phyloP scores from a whole-genome alignment of 1,284 basidiomycete species.

The Apiotrichum siamense region DNA sequence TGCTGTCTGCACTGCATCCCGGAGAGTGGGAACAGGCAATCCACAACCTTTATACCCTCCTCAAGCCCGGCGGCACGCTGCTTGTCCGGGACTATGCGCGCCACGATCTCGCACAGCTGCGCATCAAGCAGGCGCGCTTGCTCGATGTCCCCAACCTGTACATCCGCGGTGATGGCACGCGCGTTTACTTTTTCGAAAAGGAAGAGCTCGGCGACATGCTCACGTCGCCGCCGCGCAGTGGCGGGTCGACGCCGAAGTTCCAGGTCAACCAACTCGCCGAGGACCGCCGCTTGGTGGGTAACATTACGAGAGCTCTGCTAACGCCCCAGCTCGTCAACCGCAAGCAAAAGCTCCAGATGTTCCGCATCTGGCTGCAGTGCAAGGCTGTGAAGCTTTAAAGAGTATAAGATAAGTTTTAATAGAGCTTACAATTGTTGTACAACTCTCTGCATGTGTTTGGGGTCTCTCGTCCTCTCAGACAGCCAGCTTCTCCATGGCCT shows the following conservation, averaged over 20 bases:
- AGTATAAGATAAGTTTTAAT: too few species aligned
- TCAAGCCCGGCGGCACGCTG: constrained; percentile 81
- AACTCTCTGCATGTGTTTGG: too few species aligned
- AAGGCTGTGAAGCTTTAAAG: constrained; percentile 60
- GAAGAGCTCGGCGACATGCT: constrained; percentile 78
- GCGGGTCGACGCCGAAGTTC: constrained; percentile 52
- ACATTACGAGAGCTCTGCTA: background rate
- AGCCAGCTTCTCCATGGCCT: too few species aligned
- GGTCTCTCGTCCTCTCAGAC: too few species aligned
- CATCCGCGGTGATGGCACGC: constrained; percentile 89
- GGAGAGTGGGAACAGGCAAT: constrained; percentile 83
- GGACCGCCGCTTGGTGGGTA: constrained; percentile 65
- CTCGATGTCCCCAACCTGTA: constrained; percentile 93
- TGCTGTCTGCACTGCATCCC: constrained; percentile 89
- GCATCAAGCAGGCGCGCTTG: constrained; percentile 82
- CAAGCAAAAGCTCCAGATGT: constrained; percentile 90
- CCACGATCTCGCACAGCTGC: constrained; percentile 85
- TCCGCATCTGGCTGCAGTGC: constrained; percentile 88
- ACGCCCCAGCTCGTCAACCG: constrained; percentile 64
- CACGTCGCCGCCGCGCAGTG: constrained; percentile 52
- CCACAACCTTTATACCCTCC: constrained; percentile 75
- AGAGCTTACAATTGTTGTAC: too few species aligned
- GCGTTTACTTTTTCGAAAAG: constrained; percentile 87
- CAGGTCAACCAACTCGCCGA: constrained; percentile 69
- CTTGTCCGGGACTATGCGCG: constrained; percentile 92